These are phyloP conservation scores for Euphorbia lathyris DNA, from an alignment of 345 rosid genomes.

Conservation along the genomic window DNA sequence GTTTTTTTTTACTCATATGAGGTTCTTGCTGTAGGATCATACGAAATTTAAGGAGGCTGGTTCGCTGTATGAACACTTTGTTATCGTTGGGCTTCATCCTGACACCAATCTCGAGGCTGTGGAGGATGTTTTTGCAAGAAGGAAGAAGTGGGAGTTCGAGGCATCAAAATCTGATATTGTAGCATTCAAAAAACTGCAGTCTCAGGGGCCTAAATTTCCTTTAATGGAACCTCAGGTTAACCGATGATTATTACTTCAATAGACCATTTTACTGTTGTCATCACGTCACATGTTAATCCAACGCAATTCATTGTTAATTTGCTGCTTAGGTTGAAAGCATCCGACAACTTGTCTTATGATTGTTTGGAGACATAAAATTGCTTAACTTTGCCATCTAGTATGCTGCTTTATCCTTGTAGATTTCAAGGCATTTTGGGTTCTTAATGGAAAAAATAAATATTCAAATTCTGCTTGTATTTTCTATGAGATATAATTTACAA, in stretches of 20 bases:
- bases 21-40: conserved; percentile 51
- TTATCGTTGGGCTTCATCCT: conserved; percentile 84
- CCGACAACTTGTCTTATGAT: neutral
- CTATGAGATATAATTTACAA: neutral
- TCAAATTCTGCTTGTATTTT: neutral
- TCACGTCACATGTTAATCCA: conserved; percentile 6
- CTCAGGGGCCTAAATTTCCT: conserved; percentile 69
- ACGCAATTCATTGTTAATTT: neutral
- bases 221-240: conserved; percentile 88
- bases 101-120: conserved; percentile 68
- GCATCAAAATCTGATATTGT: conserved; percentile 51
- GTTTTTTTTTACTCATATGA: conserved; percentile 4
- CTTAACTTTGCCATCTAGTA: neutral
- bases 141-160: conserved; percentile 81
- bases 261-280: conserved; percentile 3
- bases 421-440: no score
- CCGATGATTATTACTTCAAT: conserved; percentile 9
- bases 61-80: conserved; percentile 82
- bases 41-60: conserved; percentile 66
- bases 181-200: conserved; percentile 45
- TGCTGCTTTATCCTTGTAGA: no score
- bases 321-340: neutral
- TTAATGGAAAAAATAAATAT: conserved; percentile 3
- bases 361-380: neutral
- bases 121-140: conserved; percentile 77